Conservation (phyloP, 768 basidiomycete species). For the Russula earlei region DNA sequence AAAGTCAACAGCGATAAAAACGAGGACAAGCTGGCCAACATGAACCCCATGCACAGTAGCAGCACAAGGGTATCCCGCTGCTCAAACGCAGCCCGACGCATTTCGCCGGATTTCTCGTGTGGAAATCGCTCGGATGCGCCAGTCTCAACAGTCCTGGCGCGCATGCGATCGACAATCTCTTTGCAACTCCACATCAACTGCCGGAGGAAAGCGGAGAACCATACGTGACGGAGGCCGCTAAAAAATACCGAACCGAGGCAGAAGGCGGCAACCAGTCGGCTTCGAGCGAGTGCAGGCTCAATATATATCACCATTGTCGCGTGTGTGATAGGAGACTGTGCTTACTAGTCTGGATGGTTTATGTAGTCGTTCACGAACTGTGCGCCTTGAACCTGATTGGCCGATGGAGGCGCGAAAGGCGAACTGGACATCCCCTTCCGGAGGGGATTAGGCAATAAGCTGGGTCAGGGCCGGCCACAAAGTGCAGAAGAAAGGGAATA, state of each 20-base stretch:
- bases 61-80: neutral
- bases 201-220: slow-evolving; percentile 21
- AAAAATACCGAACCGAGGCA: slow-evolving; percentile 35
- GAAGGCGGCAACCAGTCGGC: slow-evolving; percentile 32
- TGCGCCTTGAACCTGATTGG: neutral
- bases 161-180: neutral
- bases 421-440: slow-evolving; percentile 5
- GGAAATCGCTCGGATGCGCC: neutral
- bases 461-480: neutral
- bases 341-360: slow-evolving; percentile 14
- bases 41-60: slow-evolving; percentile 16
- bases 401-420: neutral
- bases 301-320: too few species aligned
- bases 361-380: neutral
- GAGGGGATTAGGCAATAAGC: neutral
- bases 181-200: slow-evolving; percentile 2
- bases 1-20: slow-evolving; percentile 15
- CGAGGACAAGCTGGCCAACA: slow-evolving; percentile 18
- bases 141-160: neutral
- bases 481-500: neutral
- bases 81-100: neutral
- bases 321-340: neutral
- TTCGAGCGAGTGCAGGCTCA: slow-evolving; percentile 14
- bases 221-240: slow-evolving; percentile 25
- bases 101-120: neutral